phyloP scores from a whole-genome alignment of 164 flowering plant species.

The Nelumbo lutea region DNA sequence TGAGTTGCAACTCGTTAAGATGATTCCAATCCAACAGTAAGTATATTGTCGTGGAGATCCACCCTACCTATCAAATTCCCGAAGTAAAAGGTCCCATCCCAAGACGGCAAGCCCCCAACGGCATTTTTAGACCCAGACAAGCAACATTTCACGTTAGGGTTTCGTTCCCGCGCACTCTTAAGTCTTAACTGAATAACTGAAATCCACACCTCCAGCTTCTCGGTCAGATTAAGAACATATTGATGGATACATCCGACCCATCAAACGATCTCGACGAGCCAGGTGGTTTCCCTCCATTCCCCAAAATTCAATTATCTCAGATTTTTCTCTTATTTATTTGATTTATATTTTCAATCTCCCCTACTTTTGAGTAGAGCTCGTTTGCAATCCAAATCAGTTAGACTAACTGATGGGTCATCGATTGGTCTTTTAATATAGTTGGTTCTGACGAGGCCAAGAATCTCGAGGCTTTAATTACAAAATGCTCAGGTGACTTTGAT shows the following conservation, averaged over 20 bases:
- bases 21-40: too few relatives aligned
- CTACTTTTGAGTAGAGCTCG: neutral
- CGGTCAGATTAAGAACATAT: neutral
- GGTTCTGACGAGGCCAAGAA: conserved; percentile 21
- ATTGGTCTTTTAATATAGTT: conserved; percentile 15
- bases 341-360: neutral
- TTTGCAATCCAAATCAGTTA: neutral
- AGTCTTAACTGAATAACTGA: too few relatives aligned
- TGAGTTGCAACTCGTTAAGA: too few relatives aligned
- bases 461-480: conserved; percentile 25
- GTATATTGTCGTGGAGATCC: too few relatives aligned
- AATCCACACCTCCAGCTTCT: too few relatives aligned
- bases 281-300: neutral
- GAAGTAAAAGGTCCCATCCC: too few relatives aligned
- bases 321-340: neutral
- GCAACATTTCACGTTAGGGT: neutral
- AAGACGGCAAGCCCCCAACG: too few relatives aligned
- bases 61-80: too few relatives aligned
- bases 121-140: too few relatives aligned
- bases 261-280: neutral
- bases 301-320: too few relatives aligned
- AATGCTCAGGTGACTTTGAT: conserved; percentile 36
- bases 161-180: neutral
- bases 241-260: neutral
- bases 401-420: neutral